Base-by-base conservation (phyloP, 768 basidiomycete species). In the Jaapia argillacea region DNA sequence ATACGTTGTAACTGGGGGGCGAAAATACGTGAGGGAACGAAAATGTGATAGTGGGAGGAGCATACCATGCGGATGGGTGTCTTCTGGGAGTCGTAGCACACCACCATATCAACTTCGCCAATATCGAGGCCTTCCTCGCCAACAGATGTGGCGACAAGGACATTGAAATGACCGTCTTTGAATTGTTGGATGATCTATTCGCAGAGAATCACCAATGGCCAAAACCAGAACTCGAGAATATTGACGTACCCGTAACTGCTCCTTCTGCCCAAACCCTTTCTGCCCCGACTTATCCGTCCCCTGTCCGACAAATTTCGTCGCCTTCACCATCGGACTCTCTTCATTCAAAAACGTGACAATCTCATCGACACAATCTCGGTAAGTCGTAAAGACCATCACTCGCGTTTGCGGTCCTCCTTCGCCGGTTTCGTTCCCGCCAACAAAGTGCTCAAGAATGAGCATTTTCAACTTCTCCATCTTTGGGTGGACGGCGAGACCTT, bases 111-210 rank as follows among this genome's bases (percentile, higher is more conserved):
- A 13, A 99, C 83, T 58, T 96, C 93, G 24, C 96, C 96, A 44
- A 99, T 99, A 59, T 99, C 96, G 14, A 99, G 70, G 45, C 96
- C 96, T 61, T 99, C 96, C 63, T 99, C 96, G 18, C 96, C 96
- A 43, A 99, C 90, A 3, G 86, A 94, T 4, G 96, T 98, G 1
- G 93, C 85, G 5, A 99, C 94, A 7, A 99, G 67, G 27, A 96
- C 81, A 52, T 99, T 99, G 59, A 77, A 90, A 46, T 80, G 80
- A 7, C 90, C 91, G 3, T 64, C 66, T 58, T 92, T 92, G 69
- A 99, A 98, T 49, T 77, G 76, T 46, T 79, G 67, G 55, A 99
- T 88, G 24, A 88, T 73, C 92, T 97, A 33, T 37, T 13, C 27
- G 25, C 14, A 49, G 41, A 41, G 36, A 50, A 48, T 6, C 6